Evolutionary conservation across 2,329 filamentous ascomycete species (phyloP).

Genomic region (Alternaria sp.): DNA sequence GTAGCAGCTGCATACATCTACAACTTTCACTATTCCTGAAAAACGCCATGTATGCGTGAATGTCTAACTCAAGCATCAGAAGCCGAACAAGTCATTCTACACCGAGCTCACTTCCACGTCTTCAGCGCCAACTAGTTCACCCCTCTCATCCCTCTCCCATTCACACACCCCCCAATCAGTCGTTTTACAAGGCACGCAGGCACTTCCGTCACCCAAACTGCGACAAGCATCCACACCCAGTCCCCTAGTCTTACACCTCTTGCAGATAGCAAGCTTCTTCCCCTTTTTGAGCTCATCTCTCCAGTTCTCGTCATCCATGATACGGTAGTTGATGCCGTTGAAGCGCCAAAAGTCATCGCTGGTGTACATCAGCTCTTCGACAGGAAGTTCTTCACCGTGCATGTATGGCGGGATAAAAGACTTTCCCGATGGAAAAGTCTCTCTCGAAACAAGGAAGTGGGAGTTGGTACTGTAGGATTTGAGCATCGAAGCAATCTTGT

Average conservation of each 20-base stretch:
- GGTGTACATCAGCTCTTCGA: conserved; percentile 40
- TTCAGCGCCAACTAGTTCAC: background rate
- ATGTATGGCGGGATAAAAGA: conserved; percentile 47
- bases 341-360: conserved; percentile 41
- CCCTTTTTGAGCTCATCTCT: conserved; percentile 20
- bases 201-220: conserved; percentile 25
- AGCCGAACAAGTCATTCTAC: background rate
- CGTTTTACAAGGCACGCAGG: conserved; percentile 24
- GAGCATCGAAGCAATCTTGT: conserved; percentile 35
- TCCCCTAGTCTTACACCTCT: conserved; percentile 16
- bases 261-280: conserved; percentile 22
- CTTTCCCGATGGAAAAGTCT: conserved; percentile 27
- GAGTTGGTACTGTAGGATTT: conserved; percentile 26
- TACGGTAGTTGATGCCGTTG: conserved; percentile 33
- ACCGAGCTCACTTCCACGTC: background rate
- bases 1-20: background rate
- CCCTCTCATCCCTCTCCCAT: conserved; percentile 13
- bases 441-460: conserved; percentile 33
- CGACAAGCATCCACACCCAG: conserved; percentile 21
- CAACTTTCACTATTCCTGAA: too few relatives aligned
- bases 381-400: conserved; percentile 43
- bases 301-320: conserved; percentile 36
- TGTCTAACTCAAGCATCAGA: background rate
- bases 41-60: too few relatives aligned
- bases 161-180: conserved; percentile 15